Conservation (phyloP, 257 asterid genomes). For the Plantago ovata region DNA sequence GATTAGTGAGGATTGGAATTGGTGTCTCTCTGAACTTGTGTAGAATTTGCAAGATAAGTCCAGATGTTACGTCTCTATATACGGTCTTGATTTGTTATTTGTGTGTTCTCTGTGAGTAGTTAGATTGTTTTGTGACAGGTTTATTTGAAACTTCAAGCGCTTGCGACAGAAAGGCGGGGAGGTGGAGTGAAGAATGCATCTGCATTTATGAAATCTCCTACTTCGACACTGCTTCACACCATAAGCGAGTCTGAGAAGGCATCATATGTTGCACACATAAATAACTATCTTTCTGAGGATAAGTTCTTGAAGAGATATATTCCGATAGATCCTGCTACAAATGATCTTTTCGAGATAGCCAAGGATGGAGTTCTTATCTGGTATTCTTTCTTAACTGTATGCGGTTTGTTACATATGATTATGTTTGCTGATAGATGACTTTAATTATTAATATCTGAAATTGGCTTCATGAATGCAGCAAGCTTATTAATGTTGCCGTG, state of each 20-base stretch:
- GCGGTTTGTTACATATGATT: slow-evolving; percentile 10
- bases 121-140: slow-evolving; percentile 46
- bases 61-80: slow-evolving; percentile 1
- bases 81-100: not conserved
- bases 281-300: slow-evolving; percentile 84
- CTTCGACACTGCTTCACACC: slow-evolving; percentile 92
- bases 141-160: slow-evolving; percentile 79
- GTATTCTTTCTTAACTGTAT: slow-evolving; percentile 36
- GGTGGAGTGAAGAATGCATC: slow-evolving; percentile 76
- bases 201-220: slow-evolving; percentile 91
- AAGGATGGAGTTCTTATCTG: slow-evolving; percentile 99
- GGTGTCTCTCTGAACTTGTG: not conserved
- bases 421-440: slow-evolving; percentile 1
- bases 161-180: slow-evolving; percentile 72
- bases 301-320: slow-evolving; percentile 71
- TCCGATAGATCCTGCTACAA: slow-evolving; percentile 77
- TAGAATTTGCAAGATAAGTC: slow-evolving; percentile 2
- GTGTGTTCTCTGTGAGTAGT: slow-evolving; percentile 4
- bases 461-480: slow-evolving; percentile 47
- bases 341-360: slow-evolving; percentile 90
- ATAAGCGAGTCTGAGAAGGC: slow-evolving; percentile 95
- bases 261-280: slow-evolving; percentile 90
- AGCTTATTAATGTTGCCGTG: slow-evolving; percentile 94
- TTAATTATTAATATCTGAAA: slow-evolving; percentile 5
- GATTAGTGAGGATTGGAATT: not conserved